Evolutionary conservation across 805 yeast genomes (phyloP).

Genomic region (Metschnikowia similis): DNA sequence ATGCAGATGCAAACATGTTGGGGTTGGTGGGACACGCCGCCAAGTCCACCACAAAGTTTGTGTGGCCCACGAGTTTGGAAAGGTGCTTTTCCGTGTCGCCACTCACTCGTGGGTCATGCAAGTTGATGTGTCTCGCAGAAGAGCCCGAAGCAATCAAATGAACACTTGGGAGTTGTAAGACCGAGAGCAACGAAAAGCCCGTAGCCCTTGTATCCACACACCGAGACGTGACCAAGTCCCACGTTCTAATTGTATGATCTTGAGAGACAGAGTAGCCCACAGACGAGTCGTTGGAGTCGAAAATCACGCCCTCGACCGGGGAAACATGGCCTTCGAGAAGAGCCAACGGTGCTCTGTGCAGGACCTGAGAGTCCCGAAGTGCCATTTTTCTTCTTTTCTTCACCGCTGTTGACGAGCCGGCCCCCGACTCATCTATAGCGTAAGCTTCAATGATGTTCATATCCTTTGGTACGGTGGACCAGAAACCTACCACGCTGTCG

Average conservation of each 20-base stretch:
- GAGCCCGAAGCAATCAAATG: conserved; percentile 89
- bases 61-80: conserved; percentile 79
- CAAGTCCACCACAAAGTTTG: conserved; percentile 81
- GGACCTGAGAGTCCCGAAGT: conserved; percentile 64
- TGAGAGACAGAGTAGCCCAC: conserved; percentile 94
- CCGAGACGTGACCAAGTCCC: conserved; percentile 88
- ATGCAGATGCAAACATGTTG: conserved; percentile 80
- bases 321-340: conserved; percentile 76
- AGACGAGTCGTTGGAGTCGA: conserved; percentile 66
- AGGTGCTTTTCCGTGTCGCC: conserved; percentile 59
- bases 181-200: conserved; percentile 75
- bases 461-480: conserved; percentile 86
- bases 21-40: conserved; percentile 72
- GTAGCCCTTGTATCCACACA: conserved; percentile 87
- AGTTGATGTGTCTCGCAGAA: conserved; percentile 92
- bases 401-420: conserved; percentile 63
- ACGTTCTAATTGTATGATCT: conserved; percentile 91
- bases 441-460: conserved; percentile 50
- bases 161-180: conserved; percentile 61
- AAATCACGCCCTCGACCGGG: conserved; percentile 82
- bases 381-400: conserved; percentile 85
- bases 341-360: conserved; percentile 79
- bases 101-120: conserved; percentile 83
- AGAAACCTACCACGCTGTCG: conserved; percentile 74
- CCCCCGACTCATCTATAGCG: conserved; percentile 15